Evolutionary conservation across 495 filamentous ascomycete genomes (phyloP).

Genomic region (Copromyces sp.): DNA sequence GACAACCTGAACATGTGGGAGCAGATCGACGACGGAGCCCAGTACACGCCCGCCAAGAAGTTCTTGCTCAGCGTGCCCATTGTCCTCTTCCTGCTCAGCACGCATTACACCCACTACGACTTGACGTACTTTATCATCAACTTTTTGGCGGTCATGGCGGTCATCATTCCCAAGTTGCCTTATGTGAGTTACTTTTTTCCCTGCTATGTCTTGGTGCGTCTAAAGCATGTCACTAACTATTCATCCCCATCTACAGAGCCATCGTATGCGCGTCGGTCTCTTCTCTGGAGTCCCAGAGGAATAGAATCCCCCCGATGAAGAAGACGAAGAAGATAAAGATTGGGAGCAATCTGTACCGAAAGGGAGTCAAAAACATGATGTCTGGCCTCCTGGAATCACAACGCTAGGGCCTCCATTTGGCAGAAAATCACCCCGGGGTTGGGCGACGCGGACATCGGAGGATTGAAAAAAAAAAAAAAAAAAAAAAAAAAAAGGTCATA

Average conservation of each 20-base stretch:
- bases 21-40: slow-evolving; percentile 98
- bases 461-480: background rate
- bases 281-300: slow-evolving; percentile 54
- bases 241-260: slow-evolving; percentile 37
- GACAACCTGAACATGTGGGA: slow-evolving; percentile 99
- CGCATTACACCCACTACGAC: slow-evolving; percentile 98
- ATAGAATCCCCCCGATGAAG: slow-evolving; percentile 17
- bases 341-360: background rate
- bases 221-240: slow-evolving; percentile 3
- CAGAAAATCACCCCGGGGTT: background rate
- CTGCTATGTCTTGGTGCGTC: background rate
- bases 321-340: slow-evolving; percentile 7
- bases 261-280: slow-evolving; percentile 59
- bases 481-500: background rate
- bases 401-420: background rate
- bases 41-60: slow-evolving; percentile 98
- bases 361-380: background rate
- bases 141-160: slow-evolving; percentile 78
- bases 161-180: slow-evolving; percentile 92
- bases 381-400: background rate
- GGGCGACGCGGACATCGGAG: background rate
- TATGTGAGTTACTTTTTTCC: slow-evolving; percentile 51
- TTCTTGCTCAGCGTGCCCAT: slow-evolving; percentile 92
- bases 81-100: slow-evolving; percentile 87
- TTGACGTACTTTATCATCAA: slow-evolving; percentile 94